Evolutionary conservation across 306 rosid species (phyloP), one percentile per base, ranked within the genome.

Genomic region (Begonia masoniana): DNA sequence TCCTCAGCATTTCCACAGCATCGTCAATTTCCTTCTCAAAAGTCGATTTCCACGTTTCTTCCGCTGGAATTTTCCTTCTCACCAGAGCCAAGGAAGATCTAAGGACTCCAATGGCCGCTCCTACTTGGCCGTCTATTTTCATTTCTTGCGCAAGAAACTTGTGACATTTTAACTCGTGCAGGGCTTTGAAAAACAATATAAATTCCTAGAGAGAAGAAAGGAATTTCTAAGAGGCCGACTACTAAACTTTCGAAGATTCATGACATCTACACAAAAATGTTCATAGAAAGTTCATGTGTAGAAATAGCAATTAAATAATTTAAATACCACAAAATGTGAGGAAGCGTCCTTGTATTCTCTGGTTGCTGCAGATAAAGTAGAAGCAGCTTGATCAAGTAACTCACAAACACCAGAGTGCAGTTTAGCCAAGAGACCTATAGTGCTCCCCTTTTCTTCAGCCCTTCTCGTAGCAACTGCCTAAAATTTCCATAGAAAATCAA

Each of bases 391-490:
- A 47, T 69, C 81, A 47, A 86, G 95, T n/a, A 75, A 82, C 59
- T 69, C 66, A 36, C 66, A 58, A 64, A 82, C 74, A 55, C 95
- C 95, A 48, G 61, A 59, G 65, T 86, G 85, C 68, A 86, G 68
- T 82, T 86, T 86, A 51, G 95, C 74, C 66, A 86, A 57, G 52
- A 86, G 93, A 70, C 85, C 66, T 10, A 69, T 13, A 35, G 74
- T 77, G 52, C 65, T 73, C 14, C 82, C 85, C 61, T 77, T 86
- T 68, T 71, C 85, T 74, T 82, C 88, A 15, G 95, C 95, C 74
- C 66, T 78, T 76, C 70, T 82, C 51, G 63, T 61, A 21, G 95
- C 71, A 47, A 80, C 93, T 9, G 85, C 95, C 95, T 82, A 52
- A 31, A 31, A 31, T 31, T 58, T 19, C 60, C 42, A 68, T 17